A percentile compares a stretch with the other conserved stretches of the same genome.
phyloP scores from a whole-genome alignment of 441 rosid species.

The Flueggea neowawraea region DNA sequence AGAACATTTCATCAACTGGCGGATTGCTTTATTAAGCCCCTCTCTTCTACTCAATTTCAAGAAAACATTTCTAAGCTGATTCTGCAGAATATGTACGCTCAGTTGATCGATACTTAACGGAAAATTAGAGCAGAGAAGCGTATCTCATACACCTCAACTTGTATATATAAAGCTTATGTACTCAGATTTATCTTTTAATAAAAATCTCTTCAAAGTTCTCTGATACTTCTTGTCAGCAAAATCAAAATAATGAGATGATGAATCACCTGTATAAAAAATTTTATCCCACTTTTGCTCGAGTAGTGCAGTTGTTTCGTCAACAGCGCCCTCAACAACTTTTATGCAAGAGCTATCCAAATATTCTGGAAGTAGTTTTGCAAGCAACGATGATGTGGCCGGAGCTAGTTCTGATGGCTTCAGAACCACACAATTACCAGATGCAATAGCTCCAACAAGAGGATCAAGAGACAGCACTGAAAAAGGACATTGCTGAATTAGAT shows the following conservation, averaged over 20 bases:
- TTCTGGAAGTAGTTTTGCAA: conserved; percentile 44
- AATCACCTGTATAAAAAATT: conserved; percentile 69
- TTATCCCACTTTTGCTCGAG: conserved; percentile 87
- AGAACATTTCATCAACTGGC: too few species aligned
- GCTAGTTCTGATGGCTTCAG: conserved; percentile 76
- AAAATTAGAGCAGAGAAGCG: too few species aligned
- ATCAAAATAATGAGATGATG: not conserved
- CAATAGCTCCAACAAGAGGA: conserved; percentile 77
- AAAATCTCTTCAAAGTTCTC: too few species aligned
- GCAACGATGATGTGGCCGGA: conserved; percentile 59
- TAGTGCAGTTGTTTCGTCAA: conserved; percentile 56
- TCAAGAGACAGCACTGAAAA: conserved; percentile 63
- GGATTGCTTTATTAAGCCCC: too few species aligned
- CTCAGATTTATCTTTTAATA: too few species aligned
- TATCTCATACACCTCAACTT: too few species aligned
- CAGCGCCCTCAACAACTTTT: conserved; percentile 69
- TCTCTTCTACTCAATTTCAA: too few species aligned
- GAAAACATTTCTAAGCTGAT: too few species aligned
- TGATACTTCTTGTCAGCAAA: not conserved
- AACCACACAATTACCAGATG: conserved; percentile 71
- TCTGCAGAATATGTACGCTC: too few species aligned
- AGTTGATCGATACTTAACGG: too few species aligned
- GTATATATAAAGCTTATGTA: too few species aligned
- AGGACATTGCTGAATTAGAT: conserved; percentile 7
- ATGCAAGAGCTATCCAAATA: conserved; percentile 58